These are phyloP conservation scores for Blastobotrys muscicola DNA, from an alignment of 805 yeast genomes.

Conservation along the genomic window DNA sequence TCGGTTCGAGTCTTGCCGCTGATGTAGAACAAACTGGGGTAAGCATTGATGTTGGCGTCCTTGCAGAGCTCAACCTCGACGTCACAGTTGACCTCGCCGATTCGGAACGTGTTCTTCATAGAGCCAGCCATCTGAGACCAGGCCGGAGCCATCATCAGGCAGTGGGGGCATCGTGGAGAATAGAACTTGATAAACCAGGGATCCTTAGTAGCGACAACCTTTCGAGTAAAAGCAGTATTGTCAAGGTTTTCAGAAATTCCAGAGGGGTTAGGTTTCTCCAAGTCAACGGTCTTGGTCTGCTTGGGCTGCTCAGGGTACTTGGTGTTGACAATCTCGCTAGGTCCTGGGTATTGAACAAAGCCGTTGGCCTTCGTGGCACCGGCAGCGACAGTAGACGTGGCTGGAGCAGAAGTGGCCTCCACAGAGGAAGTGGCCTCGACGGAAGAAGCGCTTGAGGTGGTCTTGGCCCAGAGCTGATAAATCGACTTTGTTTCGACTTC, in stretches of 20 bases:
- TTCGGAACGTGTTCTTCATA: conserved; percentile 26
- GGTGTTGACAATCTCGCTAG: conserved; percentile 4
- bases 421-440: too few relatives aligned
- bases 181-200: conserved; percentile 34
- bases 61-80: conserved; percentile 25
- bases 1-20: conserved; percentile 20
- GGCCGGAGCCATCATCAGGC: conserved; percentile 27
- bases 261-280: conserved; percentile 20
- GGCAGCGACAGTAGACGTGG: conserved; percentile 1
- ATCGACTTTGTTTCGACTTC: neutral
- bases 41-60: conserved; percentile 20
- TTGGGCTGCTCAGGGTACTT: conserved; percentile 7
- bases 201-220: conserved; percentile 23
- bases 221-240: conserved; percentile 20
- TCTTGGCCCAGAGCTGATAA: neutral
- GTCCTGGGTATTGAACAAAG: too few relatives aligned
- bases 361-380: too few relatives aligned
- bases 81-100: conserved; percentile 35
- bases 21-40: conserved; percentile 22
- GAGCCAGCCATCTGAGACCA: conserved; percentile 29
- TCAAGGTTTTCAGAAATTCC: conserved; percentile 27
- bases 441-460: neutral
- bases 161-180: conserved; percentile 33
- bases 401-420: neutral
- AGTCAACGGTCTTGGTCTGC: conserved; percentile 2